phyloP scores from a whole-genome alignment of 2,329 filamentous ascomycete species.

The Trichoderma afroharzianum region DNA sequence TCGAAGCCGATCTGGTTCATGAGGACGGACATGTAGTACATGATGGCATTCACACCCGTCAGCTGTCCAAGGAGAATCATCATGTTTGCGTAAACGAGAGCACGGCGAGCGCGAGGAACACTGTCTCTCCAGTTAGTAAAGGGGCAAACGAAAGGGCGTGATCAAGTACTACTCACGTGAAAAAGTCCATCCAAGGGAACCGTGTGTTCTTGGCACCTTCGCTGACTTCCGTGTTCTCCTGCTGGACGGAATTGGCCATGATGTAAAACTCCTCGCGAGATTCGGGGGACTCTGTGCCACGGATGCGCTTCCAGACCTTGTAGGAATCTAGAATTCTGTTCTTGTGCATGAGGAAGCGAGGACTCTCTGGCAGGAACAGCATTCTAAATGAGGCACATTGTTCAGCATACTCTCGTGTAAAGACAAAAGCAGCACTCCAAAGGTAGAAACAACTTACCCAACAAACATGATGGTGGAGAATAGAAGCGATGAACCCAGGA shows the following conservation, averaged over 20 bases:
- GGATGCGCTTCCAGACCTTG: conserved; percentile 70
- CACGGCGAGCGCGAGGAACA: conserved; percentile 61
- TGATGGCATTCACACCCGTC: conserved; percentile 66
- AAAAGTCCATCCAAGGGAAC: conserved; percentile 70
- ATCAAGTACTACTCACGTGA: conserved; percentile 43
- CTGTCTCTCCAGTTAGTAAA: conserved; percentile 17
- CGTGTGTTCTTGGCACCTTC: conserved; percentile 50
- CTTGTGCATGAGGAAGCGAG: conserved; percentile 69
- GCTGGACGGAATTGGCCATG: conserved; percentile 61
- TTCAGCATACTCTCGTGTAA: neutral
- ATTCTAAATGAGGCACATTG: conserved; percentile 45
- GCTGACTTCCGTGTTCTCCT: conserved; percentile 52
- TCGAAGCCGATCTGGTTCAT: conserved; percentile 68
- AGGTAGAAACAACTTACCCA: conserved; percentile 43
- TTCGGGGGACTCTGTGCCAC: conserved; percentile 54
- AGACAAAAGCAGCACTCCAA: neutral
- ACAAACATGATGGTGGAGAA: conserved; percentile 52
- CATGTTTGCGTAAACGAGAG: conserved; percentile 63
- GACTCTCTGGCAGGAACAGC: conserved; percentile 67
- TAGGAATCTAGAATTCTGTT: conserved; percentile 43
- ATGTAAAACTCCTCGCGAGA: conserved; percentile 67
- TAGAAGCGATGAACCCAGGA: conserved; percentile 67
- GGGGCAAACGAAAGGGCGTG: neutral
- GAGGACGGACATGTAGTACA: conserved; percentile 69
- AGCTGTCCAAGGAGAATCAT: conserved; percentile 70